Conservation (phyloP, 352 stramenopile genomes). For the Phytophthora multivora region DNA sequence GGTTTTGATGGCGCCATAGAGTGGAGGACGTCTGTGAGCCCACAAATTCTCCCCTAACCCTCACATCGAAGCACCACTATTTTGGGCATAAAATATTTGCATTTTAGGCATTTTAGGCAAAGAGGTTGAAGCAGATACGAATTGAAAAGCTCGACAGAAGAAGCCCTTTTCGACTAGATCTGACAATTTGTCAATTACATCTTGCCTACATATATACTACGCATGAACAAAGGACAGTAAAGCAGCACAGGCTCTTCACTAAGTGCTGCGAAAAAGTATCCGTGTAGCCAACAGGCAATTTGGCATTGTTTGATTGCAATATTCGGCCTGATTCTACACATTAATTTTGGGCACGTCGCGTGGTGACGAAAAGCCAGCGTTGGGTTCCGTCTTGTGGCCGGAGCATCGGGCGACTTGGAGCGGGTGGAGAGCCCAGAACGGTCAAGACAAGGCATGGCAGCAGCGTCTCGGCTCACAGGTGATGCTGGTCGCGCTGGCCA, state of each 20-base stretch:
- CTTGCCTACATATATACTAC: too few species aligned
- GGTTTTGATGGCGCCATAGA: slow-evolving; percentile 26
- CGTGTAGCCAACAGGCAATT: not conserved
- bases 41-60: slow-evolving; percentile 55
- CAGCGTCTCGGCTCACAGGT: not conserved
- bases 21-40: slow-evolving; percentile 11
- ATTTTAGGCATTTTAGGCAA: slow-evolving; percentile 1
- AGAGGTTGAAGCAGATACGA: not conserved
- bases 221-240: too few species aligned
- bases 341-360: slow-evolving; percentile 1
- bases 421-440: slow-evolving; percentile 3
- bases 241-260: too few species aligned
- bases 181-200: too few species aligned
- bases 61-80: slow-evolving; percentile 14
- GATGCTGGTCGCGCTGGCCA: not conserved
- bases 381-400: not conserved
- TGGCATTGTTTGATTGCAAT: not conserved
- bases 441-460: slow-evolving; percentile 13
- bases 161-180: too few species aligned
- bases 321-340: not conserved
- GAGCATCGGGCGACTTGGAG: slow-evolving; percentile 6
- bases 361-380: slow-evolving; percentile 9
- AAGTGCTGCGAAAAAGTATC: too few species aligned
- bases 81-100: slow-evolving; percentile 1
- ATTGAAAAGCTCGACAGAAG: too few species aligned